Conservation (phyloP, 441 rosid species). For the Hura crepitans region DNA sequence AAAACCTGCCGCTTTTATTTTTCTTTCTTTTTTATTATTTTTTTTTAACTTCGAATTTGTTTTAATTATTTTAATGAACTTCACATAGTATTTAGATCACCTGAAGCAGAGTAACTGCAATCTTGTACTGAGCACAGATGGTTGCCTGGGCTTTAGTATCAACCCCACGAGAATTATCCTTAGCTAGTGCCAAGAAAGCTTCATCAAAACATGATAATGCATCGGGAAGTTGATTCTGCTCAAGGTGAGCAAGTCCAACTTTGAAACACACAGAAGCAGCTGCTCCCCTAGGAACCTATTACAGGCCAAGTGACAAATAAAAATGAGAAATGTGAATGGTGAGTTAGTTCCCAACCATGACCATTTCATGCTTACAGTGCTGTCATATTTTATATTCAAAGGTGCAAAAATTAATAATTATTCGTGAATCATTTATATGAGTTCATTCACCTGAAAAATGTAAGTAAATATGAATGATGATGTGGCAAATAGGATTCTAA, state of each 20-base stretch:
- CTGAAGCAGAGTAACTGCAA: slow-evolving; percentile 87
- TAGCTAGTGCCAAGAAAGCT: slow-evolving; percentile 94
- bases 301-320: slow-evolving; percentile 18
- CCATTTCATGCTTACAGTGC: background rate
- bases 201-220: slow-evolving; percentile 94
- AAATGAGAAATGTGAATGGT: background rate
- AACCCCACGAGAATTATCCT: slow-evolving; percentile 93
- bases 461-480: background rate
- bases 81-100: slow-evolving; percentile 31
- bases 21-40: too few relatives aligned
- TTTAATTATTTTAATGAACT: background rate
- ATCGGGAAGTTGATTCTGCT: slow-evolving; percentile 96
- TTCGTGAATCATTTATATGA: background rate
- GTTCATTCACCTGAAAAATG: background rate
- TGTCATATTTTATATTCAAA: background rate
- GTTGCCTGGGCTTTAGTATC: slow-evolving; percentile 97
- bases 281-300: slow-evolving; percentile 94
- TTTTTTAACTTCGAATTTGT: background rate
- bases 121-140: slow-evolving; percentile 95
- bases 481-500: slow-evolving; percentile 19
- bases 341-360: slow-evolving; percentile 5
- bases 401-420: background rate
- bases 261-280: slow-evolving; percentile 89
- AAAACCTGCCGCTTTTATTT: too few relatives aligned
- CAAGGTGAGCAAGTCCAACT: slow-evolving; percentile 93